phyloP scores from a whole-genome alignment of 148 eudicot species.

The Suaeda aralocaspica region DNA sequence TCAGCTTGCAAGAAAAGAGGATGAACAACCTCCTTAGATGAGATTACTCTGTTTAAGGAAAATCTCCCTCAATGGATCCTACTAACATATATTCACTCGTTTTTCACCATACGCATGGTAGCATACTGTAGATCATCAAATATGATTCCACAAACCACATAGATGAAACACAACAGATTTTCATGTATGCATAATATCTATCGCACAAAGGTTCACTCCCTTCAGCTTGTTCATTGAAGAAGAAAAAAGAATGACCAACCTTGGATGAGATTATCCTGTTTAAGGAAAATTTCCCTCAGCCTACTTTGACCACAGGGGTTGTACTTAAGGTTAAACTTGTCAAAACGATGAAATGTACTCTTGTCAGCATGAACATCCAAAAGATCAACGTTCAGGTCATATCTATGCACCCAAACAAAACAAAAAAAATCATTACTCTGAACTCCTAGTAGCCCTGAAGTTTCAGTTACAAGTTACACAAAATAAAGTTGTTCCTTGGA shows the following conservation, averaged over 20 bases:
- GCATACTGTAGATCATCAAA: background rate
- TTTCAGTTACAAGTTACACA: constrained; percentile 3
- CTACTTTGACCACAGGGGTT: constrained; percentile 99
- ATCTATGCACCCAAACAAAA: constrained; percentile 36
- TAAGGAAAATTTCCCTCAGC: constrained; percentile 92
- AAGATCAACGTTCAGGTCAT: constrained; percentile 96
- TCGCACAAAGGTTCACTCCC: background rate
- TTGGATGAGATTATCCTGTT: constrained; percentile 98
- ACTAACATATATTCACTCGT: constrained; percentile 50
- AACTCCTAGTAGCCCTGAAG: background rate
- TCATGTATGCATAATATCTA: background rate
- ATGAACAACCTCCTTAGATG: constrained; percentile 80
- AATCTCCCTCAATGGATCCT: constrained; percentile 96
- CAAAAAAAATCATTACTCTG: background rate
- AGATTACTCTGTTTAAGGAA: constrained; percentile 97
- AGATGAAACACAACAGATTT: background rate
- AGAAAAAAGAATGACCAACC: constrained; percentile 42
- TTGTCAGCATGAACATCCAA: constrained; percentile 99
- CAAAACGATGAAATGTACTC: constrained; percentile 99
- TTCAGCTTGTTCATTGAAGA: background rate
- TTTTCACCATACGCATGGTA: background rate
- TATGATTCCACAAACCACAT: background rate
- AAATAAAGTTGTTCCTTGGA: background rate
- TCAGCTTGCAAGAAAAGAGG: background rate
- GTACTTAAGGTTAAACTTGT: constrained; percentile 95